Conservation (phyloP, 2,329 filamentous ascomycete genomes). For the Claviceps cyperi region DNA sequence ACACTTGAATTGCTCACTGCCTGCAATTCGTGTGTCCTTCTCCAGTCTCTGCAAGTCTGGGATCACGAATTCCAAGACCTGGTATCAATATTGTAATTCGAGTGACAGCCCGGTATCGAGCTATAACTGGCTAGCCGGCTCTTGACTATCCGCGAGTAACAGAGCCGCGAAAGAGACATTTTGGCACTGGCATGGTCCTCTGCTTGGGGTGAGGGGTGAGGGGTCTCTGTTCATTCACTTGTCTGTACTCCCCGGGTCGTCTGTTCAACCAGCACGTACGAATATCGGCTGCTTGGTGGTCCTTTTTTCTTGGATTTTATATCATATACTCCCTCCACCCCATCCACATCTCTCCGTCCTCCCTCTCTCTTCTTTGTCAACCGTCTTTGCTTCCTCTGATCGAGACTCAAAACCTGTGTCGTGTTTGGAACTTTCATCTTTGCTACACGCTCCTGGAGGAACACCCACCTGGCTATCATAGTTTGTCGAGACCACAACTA, state of each 20-base stretch:
- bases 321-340: slow-evolving; percentile 1
- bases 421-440: background rate
- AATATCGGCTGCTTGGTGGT: slow-evolving; percentile 5
- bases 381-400: slow-evolving; percentile 1
- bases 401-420: background rate
- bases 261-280: slow-evolving; percentile 6
- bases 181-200: slow-evolving; percentile 2
- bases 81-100: background rate
- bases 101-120: slow-evolving; percentile 1
- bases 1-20: background rate
- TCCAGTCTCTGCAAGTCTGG: background rate
- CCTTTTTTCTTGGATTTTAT: slow-evolving; percentile 3
- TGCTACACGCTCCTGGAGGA: background rate
- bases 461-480: background rate
- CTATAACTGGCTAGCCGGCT: slow-evolving; percentile 1
- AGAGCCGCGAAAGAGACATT: slow-evolving; percentile 12
- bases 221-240: slow-evolving; percentile 2
- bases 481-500: background rate
- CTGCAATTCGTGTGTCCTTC: background rate
- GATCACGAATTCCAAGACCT: background rate
- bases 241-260: slow-evolving; percentile 4
- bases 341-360: background rate
- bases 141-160: slow-evolving; percentile 8
- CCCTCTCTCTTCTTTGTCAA: background rate
- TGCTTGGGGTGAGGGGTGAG: slow-evolving; percentile 8